phyloP scores from a whole-genome alignment of 805 yeast species.

The Pichia cabralensis region DNA sequence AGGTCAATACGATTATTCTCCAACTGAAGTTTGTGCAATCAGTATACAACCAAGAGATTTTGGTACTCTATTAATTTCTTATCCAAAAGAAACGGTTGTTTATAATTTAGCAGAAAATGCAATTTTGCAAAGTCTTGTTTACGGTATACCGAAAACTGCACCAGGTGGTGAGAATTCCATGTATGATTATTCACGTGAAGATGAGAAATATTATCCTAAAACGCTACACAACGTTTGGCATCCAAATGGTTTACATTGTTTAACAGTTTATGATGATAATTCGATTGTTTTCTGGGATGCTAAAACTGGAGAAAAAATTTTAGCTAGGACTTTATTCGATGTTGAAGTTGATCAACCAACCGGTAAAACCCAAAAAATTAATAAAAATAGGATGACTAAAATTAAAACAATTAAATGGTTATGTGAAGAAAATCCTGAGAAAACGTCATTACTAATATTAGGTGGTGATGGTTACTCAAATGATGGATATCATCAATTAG shows the following conservation, averaged over 20 bases:
- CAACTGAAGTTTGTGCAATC: conserved; percentile 47
- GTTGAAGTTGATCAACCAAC: conserved; percentile 48
- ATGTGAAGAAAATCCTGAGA: conserved; percentile 70
- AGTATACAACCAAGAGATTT: conserved; percentile 87
- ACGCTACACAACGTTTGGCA: conserved; percentile 60
- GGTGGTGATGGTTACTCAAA: conserved; percentile 50
- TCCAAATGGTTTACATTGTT: conserved; percentile 83
- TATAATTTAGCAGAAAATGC: conserved; percentile 57
- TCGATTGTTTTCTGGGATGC: conserved; percentile 92
- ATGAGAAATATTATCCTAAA: conserved; percentile 22
- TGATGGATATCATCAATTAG: conserved; percentile 35
- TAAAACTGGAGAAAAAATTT: conserved; percentile 58
- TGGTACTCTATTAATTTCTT: conserved; percentile 66
- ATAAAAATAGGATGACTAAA: conserved; percentile 25
- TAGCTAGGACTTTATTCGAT: conserved; percentile 66
- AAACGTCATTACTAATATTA: conserved; percentile 59
- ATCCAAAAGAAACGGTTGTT: conserved; percentile 55
- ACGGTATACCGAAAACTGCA: conserved; percentile 55
- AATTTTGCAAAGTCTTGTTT: conserved; percentile 46
- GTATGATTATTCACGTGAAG: conserved; percentile 18
- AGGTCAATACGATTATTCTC: conserved; percentile 45
- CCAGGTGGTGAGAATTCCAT: conserved; percentile 54
- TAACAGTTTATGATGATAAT: conserved; percentile 75
- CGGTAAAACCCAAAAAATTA: conserved; percentile 15
- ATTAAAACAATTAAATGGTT: conserved; percentile 64